A percentile compares a stretch with the other conserved stretches of the same genome.
phyloP scores from a whole-genome alignment of 2,329 filamentous ascomycete species.

The Metarhizium album region DNA sequence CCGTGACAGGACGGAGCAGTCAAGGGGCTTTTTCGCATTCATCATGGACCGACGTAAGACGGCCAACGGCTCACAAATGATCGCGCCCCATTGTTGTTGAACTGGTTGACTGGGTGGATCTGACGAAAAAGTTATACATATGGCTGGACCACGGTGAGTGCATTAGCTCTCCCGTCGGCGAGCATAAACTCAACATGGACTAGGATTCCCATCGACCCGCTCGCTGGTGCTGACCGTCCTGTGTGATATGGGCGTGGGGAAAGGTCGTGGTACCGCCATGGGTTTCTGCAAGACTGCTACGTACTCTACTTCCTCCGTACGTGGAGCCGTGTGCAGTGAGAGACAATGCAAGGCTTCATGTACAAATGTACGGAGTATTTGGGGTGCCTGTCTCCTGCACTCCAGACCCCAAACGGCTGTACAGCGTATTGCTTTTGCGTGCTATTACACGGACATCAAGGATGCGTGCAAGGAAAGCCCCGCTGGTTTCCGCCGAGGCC shows the following conservation, averaged over 20 bases:
- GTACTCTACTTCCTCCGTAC: not conserved
- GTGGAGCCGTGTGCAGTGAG: not conserved
- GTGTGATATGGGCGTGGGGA: not conserved
- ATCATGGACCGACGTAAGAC: not conserved
- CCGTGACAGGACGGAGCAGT: not conserved
- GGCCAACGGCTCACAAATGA: not conserved
- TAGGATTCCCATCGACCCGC: not conserved
- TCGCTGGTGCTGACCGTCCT: not conserved
- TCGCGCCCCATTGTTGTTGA: not conserved
- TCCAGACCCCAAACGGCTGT: not conserved
- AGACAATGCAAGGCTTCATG: not conserved
- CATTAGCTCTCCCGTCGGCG: constrained; percentile 13
- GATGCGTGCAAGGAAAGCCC: not conserved
- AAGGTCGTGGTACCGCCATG: not conserved
- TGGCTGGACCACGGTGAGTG: constrained; percentile 2
- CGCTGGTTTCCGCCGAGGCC: not conserved
- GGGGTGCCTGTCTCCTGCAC: not conserved
- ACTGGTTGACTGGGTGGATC: constrained; percentile 1
- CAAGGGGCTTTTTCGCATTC: not conserved
- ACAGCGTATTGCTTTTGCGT: not conserved
- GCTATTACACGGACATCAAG: too few species aligned
- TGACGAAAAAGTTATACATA: constrained; percentile 2
- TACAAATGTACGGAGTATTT: not conserved
- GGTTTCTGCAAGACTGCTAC: not conserved
- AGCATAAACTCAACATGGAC: constrained; percentile 5